Conservation (phyloP, 139 green algal species). For the Pleodorina starrii region DNA sequence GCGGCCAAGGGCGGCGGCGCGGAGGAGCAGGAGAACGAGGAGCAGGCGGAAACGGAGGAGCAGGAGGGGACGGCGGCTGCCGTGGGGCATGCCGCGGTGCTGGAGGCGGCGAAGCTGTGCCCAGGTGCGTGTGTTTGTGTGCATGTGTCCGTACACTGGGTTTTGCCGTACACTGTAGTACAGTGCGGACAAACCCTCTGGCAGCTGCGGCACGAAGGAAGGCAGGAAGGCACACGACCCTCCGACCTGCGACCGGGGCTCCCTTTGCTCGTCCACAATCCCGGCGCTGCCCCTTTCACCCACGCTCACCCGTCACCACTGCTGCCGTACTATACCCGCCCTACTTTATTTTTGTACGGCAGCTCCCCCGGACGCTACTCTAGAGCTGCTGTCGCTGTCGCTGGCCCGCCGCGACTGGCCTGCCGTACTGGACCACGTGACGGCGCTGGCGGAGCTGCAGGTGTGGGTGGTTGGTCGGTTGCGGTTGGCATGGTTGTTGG, state of each 20-base stretch:
- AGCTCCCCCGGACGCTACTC: not conserved
- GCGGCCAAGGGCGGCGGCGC: not conserved
- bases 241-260: too few species aligned
- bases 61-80: not conserved
- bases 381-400: slow-evolving; percentile 22
- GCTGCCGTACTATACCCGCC: too few species aligned
- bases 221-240: too few species aligned
- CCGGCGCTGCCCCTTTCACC: too few species aligned
- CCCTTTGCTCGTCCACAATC: too few species aligned
- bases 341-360: not conserved
- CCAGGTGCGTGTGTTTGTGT: not conserved
- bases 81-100: not conserved
- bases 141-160: not conserved
- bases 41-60: not conserved
- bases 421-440: not conserved
- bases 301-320: too few species aligned
- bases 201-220: too few species aligned
- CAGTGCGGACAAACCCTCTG: too few species aligned
- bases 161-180: too few species aligned
- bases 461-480: too few species aligned
- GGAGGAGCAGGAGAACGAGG: not conserved
- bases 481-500: too few species aligned
- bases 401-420: not conserved
- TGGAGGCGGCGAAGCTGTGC: not conserved
- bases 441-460: slow-evolving; percentile 3